Conservation (phyloP, 352 stramenopile genomes). For the Globisporangium canariense region DNA sequence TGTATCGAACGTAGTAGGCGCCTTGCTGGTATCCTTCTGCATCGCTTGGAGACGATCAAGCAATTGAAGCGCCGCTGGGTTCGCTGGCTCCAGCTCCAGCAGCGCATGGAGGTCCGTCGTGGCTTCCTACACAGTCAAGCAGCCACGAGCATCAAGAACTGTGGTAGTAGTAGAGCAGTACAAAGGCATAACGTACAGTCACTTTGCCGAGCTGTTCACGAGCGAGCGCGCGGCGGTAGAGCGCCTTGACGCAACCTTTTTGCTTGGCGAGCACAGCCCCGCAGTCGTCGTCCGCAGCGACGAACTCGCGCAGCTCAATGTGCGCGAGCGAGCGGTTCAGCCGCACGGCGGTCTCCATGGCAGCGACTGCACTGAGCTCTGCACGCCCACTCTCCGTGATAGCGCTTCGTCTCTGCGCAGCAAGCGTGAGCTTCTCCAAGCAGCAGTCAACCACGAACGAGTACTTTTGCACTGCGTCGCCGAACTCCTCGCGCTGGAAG, state of each 20-base stretch:
- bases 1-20: neutral
- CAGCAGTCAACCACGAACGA: conserved; percentile 27
- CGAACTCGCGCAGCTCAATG: conserved; percentile 28
- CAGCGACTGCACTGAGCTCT: conserved; percentile 14
- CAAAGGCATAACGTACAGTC: conserved; percentile 23
- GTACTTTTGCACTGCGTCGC: conserved; percentile 51
- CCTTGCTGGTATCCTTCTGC: neutral
- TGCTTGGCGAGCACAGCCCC: conserved; percentile 61
- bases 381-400: no score
- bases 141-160: neutral
- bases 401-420: neutral
- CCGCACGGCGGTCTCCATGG: conserved; percentile 46
- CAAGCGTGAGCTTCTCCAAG: neutral
- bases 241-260: conserved; percentile 81
- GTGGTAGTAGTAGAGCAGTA: neutral
- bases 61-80: conserved; percentile 25
- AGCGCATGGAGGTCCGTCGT: conserved; percentile 27
- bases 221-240: conserved; percentile 84
- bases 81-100: conserved; percentile 33
- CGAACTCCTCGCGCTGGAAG: conserved; percentile 45
- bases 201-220: conserved; percentile 64
- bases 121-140: conserved; percentile 24
- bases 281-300: conserved; percentile 66
- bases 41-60: conserved; percentile 4
- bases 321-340: conserved; percentile 65